Evolutionary conservation across 2,329 filamentous ascomycete genomes (phyloP).

Genomic region (Phaeosphaeria sp.): DNA sequence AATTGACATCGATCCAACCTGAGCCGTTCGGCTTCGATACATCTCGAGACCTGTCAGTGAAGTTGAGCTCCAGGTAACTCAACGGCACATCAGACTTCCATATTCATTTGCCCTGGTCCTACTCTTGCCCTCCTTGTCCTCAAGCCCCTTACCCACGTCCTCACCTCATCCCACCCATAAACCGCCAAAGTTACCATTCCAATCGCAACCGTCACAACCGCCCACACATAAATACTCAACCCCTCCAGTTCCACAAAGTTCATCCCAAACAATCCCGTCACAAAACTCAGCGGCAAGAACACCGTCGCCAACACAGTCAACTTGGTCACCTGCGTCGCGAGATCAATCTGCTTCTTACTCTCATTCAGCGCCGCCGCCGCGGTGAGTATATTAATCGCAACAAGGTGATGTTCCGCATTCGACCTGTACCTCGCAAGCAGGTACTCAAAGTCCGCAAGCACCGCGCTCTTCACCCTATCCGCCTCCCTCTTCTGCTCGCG

Average conservation of each 20-base stretch:
- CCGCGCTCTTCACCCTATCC: not conserved
- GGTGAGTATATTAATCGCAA: conserved; percentile 2
- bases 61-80: not conserved
- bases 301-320: conserved; percentile 7
- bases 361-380: conserved; percentile 3
- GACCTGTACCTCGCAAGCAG: not conserved
- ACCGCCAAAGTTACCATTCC: conserved; percentile 4
- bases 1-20: not conserved
- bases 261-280: conserved; percentile 9
- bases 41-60: not conserved
- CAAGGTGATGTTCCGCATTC: conserved; percentile 1
- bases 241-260: conserved; percentile 7
- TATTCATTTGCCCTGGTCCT: not conserved
- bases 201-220: conserved; percentile 4
- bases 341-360: conserved; percentile 6
- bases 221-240: conserved; percentile 10
- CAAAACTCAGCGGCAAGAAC: conserved; percentile 8
- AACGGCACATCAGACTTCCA: not conserved
- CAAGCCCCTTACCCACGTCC: not conserved
- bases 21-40: not conserved
- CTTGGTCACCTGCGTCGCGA: conserved; percentile 9
- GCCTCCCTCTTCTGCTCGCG: not conserved
- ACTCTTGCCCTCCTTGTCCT: not conserved
- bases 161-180: conserved; percentile 5
- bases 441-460: conserved; percentile 2